Base-by-base conservation (phyloP, 1,139 yeast species). In the Diutina mesorugosa region DNA sequence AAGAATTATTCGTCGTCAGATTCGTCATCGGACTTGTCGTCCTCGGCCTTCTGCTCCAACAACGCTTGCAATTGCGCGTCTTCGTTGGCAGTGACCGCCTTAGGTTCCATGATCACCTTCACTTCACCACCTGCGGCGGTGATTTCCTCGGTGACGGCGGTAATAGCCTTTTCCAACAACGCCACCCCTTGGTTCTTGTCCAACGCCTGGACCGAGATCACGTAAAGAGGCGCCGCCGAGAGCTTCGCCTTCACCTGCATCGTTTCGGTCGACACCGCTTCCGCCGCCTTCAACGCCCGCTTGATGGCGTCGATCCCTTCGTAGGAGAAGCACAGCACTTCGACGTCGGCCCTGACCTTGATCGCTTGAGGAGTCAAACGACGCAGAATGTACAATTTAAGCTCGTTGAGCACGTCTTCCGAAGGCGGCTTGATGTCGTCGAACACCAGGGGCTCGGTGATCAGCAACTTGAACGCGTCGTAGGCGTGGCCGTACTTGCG, bases 291-390 rank as follows among this genome's bases (percentile, higher is more conserved):
- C 64, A 93, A 80, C 41, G 99, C 96, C 60, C 78, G 80, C 74
- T 91, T 91, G 68, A 93, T 91, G 62, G 99, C 99, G 70, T 91
- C 97, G 64, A 93, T 90, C 71, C 99, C 99, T 71, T 93, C 98
- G 72, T 93, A 93, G 62, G 95, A 82, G 76, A 91, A 93, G 72
- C 99, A 93, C 45, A 97, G 90, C 50, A 93, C 98, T 72, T 93
- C 98, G 57, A 93, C 88, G 71, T 93, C 99, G 32, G 99, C 97
- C 73, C 99, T 87, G 68, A 95, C 87, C 76, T 93, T 95, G 66
- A 90, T 90, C 50, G 98, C 97, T 76, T 93, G 97, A 59, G 99
- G 99, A 51, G 99, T 93, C 70, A 93, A 82, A 72, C 97, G 87
- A 72, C 96, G 85, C 58, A 95, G 81, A 66, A 93, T 91, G 74